These are phyloP conservation scores for Cryptococcus maquisensis DNA, from an alignment of 1,284 basidiomycete genomes.

Conservation along the genomic window DNA sequence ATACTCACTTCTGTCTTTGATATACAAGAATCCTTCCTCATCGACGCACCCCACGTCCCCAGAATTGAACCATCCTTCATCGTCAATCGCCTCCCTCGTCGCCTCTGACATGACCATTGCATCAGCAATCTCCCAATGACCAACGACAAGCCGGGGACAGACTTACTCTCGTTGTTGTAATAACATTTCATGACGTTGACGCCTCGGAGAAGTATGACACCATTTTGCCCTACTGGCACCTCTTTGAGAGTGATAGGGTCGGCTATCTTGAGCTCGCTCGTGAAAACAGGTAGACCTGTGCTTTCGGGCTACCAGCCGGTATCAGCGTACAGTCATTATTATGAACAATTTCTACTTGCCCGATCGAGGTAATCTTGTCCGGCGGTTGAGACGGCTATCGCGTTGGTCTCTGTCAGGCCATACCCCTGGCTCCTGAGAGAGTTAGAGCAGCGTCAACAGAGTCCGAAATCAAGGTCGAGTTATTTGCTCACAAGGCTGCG, in stretches of 20 bases:
- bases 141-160: neutral
- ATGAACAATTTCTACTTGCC: no score
- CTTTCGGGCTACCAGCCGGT: neutral
- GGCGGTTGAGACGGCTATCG: conserved; percentile 33
- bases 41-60: conserved; percentile 40
- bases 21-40: conserved; percentile 35
- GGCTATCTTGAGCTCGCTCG: conserved; percentile 34
- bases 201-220: conserved; percentile 35
- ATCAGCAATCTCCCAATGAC: neutral
- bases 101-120: conserved; percentile 16
- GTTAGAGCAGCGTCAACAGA: conserved; percentile 5
- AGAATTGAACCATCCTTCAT: conserved; percentile 44
- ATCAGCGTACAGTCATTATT: no score
- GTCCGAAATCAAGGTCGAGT: neutral
- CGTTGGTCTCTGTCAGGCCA: conserved; percentile 44
- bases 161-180: conserved; percentile 33
- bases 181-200: conserved; percentile 45
- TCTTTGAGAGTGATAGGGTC: conserved; percentile 23
- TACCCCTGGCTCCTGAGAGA: conserved; percentile 36
- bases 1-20: conserved; percentile 35
- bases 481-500: conserved; percentile 24
- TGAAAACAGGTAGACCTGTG: conserved; percentile 35
- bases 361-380: conserved; percentile 30
- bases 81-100: conserved; percentile 27
- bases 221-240: conserved; percentile 21